Conservation (phyloP, 2,329 filamentous ascomycete genomes). For the Chaetothyriales sp. region DNA sequence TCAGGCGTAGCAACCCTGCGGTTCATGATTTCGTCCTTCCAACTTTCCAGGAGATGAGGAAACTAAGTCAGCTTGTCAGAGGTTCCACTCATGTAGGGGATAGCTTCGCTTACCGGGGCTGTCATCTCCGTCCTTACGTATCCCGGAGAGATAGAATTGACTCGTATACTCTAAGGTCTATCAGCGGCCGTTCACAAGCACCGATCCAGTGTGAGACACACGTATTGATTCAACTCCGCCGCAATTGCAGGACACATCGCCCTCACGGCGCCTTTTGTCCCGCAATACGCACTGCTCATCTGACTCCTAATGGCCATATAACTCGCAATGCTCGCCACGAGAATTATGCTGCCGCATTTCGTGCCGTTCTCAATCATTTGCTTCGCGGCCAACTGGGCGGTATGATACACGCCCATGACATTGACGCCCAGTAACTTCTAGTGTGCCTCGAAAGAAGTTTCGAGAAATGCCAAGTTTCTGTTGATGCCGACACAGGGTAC, state of each 20-base stretch:
- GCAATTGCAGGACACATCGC: conserved; percentile 37
- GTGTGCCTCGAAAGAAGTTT: conserved; percentile 31
- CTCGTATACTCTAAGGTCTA: conserved; percentile 30
- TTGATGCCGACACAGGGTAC: conserved; percentile 36
- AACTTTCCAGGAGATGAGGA: conserved; percentile 34
- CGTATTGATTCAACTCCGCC: conserved; percentile 29
- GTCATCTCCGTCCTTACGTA: conserved; percentile 28
- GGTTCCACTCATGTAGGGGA: neutral
- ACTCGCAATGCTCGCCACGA: conserved; percentile 42
- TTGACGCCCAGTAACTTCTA: conserved; percentile 32
- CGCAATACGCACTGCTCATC: conserved; percentile 35
- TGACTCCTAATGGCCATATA: conserved; percentile 39
- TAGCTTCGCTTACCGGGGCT: conserved; percentile 19
- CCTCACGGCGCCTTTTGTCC: conserved; percentile 35
- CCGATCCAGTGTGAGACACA: too few relatives aligned
- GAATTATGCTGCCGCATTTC: conserved; percentile 38
- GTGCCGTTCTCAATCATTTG: conserved; percentile 41
- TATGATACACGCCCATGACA: conserved; percentile 33
- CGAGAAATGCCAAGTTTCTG: conserved; percentile 31
- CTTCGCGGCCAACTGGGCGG: conserved; percentile 36
- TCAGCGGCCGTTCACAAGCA: conserved; percentile 6
- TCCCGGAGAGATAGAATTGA: conserved; percentile 31
- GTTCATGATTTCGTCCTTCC: conserved; percentile 39
- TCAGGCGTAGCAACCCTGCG: conserved; percentile 35
- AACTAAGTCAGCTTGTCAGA: conserved; percentile 23